A percentile compares a stretch with the other conserved stretches of the same genome.
Conservation (phyloP, 169 alveolate genomes). For the Plasmodium relictum region DNA sequence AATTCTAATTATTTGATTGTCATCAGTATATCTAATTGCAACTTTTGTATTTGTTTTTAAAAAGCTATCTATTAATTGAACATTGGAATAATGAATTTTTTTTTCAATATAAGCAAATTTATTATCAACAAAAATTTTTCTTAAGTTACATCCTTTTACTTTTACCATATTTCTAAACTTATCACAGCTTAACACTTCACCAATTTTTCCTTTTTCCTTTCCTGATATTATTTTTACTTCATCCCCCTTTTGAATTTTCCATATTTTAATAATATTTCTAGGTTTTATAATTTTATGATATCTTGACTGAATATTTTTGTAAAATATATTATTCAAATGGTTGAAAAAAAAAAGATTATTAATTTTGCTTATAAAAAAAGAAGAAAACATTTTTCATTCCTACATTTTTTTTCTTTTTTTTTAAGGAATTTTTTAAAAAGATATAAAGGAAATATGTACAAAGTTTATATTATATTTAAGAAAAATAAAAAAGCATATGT, state of each 20-base stretch:
- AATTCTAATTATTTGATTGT: constrained; percentile 83
- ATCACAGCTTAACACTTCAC: constrained; percentile 88
- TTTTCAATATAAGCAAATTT: constrained; percentile 85
- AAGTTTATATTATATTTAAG: no score
- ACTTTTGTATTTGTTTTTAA: constrained; percentile 83
- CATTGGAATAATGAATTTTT: constrained; percentile 92
- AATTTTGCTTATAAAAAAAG: constrained; percentile 21
- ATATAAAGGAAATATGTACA: not conserved
- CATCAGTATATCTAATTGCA: constrained; percentile 38
- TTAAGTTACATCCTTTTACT: constrained; percentile 91
- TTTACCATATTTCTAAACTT: constrained; percentile 87
- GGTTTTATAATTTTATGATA: constrained; percentile 86
- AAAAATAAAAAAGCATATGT: no score
- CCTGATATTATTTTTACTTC: constrained; percentile 91
- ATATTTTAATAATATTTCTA: constrained; percentile 80
- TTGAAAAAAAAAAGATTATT: not conserved
- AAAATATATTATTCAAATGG: constrained; percentile 25
- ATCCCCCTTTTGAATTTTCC: constrained; percentile 92
- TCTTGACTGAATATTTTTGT: constrained; percentile 51
- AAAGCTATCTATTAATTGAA: constrained; percentile 87
- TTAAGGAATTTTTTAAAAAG: not conserved
- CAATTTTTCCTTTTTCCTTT: constrained; percentile 88
- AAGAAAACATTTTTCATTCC: constrained; percentile 46
- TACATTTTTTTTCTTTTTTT: constrained; percentile 5
- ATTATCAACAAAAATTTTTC: constrained; percentile 81